phyloP scores from a whole-genome alignment of 768 basidiomycete species.

The Naematelia aurantialba region DNA sequence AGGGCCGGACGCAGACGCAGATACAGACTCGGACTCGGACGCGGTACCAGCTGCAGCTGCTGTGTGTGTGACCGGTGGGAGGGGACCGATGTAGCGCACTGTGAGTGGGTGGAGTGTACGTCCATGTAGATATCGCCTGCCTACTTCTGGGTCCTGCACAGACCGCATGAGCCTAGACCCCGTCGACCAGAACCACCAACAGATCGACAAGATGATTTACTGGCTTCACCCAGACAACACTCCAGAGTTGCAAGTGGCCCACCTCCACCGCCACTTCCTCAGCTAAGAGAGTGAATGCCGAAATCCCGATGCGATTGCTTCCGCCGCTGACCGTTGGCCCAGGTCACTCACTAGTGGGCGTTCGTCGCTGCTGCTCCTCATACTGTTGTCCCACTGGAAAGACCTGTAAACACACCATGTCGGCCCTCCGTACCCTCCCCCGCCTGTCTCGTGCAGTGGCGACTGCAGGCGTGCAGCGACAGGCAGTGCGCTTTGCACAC shows the following conservation, averaged over 20 bases:
- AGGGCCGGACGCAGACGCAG: no score
- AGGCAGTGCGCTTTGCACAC: conserved; percentile 39
- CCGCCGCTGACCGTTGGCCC: not conserved
- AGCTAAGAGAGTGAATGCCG: not conserved
- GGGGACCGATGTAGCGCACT: conserved; percentile 35
- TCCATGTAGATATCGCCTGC: conserved; percentile 33
- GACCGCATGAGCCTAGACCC: not conserved
- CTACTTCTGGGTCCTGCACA: conserved; percentile 3
- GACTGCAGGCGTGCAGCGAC: conserved; percentile 9
- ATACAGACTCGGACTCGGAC: not conserved
- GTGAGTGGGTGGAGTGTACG: conserved; percentile 31
- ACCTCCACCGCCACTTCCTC: conserved; percentile 2
- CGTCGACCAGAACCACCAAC: no score
- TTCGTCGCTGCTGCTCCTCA: not conserved
- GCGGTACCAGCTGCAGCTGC: no score
- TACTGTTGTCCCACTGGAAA: not conserved
- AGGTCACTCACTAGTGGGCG: not conserved
- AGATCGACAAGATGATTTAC: no score
- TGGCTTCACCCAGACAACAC: no score
- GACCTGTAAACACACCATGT: not conserved
- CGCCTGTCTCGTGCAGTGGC: conserved; percentile 28
- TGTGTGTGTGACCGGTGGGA: conserved; percentile 10
- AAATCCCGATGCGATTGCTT: not conserved
- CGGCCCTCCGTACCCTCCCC: conserved; percentile 26
- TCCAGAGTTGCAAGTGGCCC: not conserved